Conservation (phyloP, 139 green algal genomes). For the Chloropicon primus region DNA sequence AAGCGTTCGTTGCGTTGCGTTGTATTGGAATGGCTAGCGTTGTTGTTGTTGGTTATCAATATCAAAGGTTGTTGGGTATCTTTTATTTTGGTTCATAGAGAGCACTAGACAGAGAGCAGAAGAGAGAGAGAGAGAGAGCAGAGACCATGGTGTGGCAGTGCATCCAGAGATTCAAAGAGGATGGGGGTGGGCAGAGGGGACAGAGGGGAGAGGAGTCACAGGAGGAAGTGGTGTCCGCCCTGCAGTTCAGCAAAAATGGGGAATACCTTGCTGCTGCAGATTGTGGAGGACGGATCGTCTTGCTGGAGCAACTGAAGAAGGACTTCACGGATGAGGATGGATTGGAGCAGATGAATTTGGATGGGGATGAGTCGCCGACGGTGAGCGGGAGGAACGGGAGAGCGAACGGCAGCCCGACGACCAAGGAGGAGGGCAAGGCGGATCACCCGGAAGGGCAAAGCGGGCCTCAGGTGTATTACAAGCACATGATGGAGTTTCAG, state of each 20-base stretch:
- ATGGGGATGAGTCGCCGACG: no score
- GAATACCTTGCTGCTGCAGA: slow-evolving; percentile 91
- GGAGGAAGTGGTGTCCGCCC: slow-evolving; percentile 88
- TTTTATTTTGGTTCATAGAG: no score
- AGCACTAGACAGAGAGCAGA: no score
- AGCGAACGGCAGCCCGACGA: not conserved
- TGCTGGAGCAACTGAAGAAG: slow-evolving; percentile 74
- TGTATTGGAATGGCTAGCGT: no score
- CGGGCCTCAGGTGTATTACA: slow-evolving; percentile 48
- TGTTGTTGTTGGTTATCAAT: no score
- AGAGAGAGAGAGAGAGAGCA: no score
- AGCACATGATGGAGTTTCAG: slow-evolving; percentile 98
- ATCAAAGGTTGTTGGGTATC: no score
- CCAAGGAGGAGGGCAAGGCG: not conserved
- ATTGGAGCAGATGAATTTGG: slow-evolving; percentile 35
- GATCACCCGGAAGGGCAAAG: not conserved
- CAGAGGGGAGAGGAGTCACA: not conserved
- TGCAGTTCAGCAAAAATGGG: slow-evolving; percentile 88
- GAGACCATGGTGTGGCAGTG: not conserved
- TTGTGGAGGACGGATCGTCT: slow-evolving; percentile 83
- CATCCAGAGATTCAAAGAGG: not conserved
- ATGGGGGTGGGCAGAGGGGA: no score
- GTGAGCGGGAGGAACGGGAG: no score
- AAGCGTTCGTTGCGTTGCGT: no score
- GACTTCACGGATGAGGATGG: slow-evolving; percentile 1